These are phyloP conservation scores for Perkinsus chesapeaki DNA, from an alignment of 169 alveolate species.

Conservation along the genomic window DNA sequence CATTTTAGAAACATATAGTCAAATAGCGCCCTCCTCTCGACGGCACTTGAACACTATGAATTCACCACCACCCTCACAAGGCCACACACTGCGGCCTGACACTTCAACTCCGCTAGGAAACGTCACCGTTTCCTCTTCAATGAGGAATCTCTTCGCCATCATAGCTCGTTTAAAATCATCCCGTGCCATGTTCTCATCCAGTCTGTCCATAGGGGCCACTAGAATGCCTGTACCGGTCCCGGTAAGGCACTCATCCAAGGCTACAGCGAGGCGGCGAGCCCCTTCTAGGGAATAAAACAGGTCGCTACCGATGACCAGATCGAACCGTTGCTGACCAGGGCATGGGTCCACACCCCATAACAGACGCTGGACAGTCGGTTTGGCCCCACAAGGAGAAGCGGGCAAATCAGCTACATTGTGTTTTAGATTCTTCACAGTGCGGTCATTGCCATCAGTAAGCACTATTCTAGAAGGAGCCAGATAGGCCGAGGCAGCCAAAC, in stretches of 20 bases:
- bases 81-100: not conserved
- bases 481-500: not conserved
- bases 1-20: not conserved
- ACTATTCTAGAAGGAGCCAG: not conserved
- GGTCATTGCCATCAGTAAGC: not conserved
- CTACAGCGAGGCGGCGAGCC: not conserved
- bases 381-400: not conserved
- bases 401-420: not conserved
- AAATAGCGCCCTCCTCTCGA: not conserved
- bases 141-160: not conserved
- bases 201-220: not conserved
- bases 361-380: not conserved
- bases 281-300: not conserved
- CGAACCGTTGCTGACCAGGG: not conserved
- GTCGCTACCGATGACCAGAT: not conserved
- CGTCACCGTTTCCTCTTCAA: not conserved
- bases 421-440: not conserved
- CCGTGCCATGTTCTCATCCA: not conserved
- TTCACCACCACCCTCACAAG: not conserved
- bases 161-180: not conserved
- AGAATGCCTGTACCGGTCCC: not conserved
- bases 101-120: not conserved
- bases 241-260: not conserved
- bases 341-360: not conserved
- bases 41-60: not conserved